These are phyloP conservation scores for Cutaneotrichosporon cutaneum DNA, from an alignment of 1,284 basidiomycete genomes.

Conservation along the genomic window DNA sequence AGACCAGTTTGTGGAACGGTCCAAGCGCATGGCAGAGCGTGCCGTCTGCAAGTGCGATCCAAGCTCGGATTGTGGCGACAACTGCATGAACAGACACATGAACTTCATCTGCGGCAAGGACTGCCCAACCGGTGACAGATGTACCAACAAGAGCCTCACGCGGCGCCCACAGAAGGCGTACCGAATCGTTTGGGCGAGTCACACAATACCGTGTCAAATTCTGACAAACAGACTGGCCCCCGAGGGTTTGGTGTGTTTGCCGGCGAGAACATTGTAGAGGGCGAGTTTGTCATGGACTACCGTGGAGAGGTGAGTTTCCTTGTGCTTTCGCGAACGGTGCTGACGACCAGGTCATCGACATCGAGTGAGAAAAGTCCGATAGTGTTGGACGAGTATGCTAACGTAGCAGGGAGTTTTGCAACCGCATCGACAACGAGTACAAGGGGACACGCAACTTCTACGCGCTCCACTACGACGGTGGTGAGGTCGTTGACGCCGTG, in stretches of 20 bases:
- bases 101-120: constrained; percentile 55
- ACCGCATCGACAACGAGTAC: constrained; percentile 45
- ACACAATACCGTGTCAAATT: not conserved
- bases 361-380: constrained; percentile 28
- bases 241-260: constrained; percentile 56
- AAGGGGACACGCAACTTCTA: constrained; percentile 51
- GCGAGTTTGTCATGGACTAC: constrained; percentile 56
- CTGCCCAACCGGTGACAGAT: constrained; percentile 52
- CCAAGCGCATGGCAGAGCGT: not conserved
- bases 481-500: constrained; percentile 56
- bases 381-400: not conserved
- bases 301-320: constrained; percentile 49
- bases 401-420: constrained; percentile 39
- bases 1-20: constrained; percentile 16
- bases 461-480: constrained; percentile 54
- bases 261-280: constrained; percentile 49
- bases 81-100: constrained; percentile 56
- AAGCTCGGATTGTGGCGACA: constrained; percentile 49
- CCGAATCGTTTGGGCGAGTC: constrained; percentile 47
- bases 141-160: constrained; percentile 44
- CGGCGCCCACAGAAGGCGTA: constrained; percentile 39
- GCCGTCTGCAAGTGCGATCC: constrained; percentile 52
- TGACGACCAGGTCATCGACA: constrained; percentile 29
- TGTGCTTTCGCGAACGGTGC: not conserved
- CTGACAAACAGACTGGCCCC: constrained; percentile 46